Base-by-base conservation (phyloP, 73 alveolate genomes). In the Paramecium sonneborni region DNA sequence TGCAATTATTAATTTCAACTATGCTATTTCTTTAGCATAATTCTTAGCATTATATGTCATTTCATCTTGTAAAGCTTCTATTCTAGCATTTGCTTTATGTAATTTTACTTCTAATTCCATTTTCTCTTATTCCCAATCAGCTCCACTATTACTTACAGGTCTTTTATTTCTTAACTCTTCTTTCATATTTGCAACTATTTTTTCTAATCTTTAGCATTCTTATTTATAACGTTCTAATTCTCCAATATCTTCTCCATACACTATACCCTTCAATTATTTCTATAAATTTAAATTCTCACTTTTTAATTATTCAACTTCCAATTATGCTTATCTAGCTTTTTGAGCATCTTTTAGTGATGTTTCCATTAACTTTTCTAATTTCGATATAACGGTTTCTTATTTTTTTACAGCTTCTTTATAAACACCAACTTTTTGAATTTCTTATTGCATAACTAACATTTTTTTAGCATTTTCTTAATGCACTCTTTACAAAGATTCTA, bases 321-420 rank as follows among this genome's bases (percentile, higher is more conserved):
- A 85, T 95, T 96, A 92, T 38, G 99, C 97, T 58, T 98, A 99
- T 85, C 99, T 95, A 56, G 99, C 99, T 82, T 97, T 95, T 92
- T 97, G 93, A 76, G 99, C 96, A 95, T 97, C 99, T 55, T 91
- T 91, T 11, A 91, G 70, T n/a, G 95, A 74, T 12, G 86, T 44
- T 85, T 98, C 98, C 57, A 98, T 93, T 48, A 98, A 85, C 57
- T 97, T 98, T 93, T 98, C 99, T 84, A 98, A 95, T 90, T 98
- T 98, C 3, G 98, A 94, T 41, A 98, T 98, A 23, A 98, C 99
- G 76, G 96, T 98, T 92, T 98, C 99, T 96, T 98, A 98, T 86
- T 97, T 98, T 93, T 96, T 97, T 5, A 98, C 98, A 32, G 99
- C 98, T 85, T 98, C 99, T 88, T 98, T 95, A 94, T 97, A 98